Evolutionary conservation across 495 filamentous ascomycete species (phyloP), one percentile per base, ranked within the genome.

Genomic region (Xylaria bambusicola): DNA sequence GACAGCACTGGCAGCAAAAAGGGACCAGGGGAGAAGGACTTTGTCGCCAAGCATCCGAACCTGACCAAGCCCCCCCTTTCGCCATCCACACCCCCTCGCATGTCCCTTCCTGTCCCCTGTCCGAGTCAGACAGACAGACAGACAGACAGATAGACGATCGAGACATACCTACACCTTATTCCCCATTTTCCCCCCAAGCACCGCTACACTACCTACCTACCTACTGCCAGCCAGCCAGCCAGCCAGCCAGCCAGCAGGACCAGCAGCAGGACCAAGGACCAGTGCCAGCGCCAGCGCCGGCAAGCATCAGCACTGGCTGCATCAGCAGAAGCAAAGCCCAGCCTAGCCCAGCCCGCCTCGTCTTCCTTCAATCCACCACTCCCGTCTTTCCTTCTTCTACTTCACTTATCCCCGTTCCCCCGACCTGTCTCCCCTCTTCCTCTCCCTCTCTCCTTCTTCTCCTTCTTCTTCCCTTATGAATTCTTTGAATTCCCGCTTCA

Each of bases 401-500:
- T 31, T 66, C 56, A 52, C 56, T 52, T 29, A 29, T 35, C 47
- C 48, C 56, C 45, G 52, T 45, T 60, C 56, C 54, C 17, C 49
- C 53, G 31, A 44, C 63, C 61, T 57, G 59, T 59, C 65, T 59
- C 63, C 51, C 59, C 69, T 60, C 65, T 65, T 65, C 59, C 65
- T 53, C 50, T 54, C 60, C 48, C 52, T 33, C 57, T 36, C 33
- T 55, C 46, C 35, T 29, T 58, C 48, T 56, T 36, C 33, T 55
- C 46, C 35, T 29, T 58, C 48, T 56, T 55, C 60, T 59, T 71
- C 68, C 73, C 78, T 73, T 81, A 85, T 84, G 82, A 82, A 80
- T 77, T 84, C 78, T 73, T 74, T 83, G 81, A 85, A 83, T 76
- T 81, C 79, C 61, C 80, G 81, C 60, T 75, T 84, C 53, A 84